These are phyloP conservation scores for Ustilago vetiveriae DNA, from an alignment of 1,284 basidiomycete genomes.

Conservation along the genomic window DNA sequence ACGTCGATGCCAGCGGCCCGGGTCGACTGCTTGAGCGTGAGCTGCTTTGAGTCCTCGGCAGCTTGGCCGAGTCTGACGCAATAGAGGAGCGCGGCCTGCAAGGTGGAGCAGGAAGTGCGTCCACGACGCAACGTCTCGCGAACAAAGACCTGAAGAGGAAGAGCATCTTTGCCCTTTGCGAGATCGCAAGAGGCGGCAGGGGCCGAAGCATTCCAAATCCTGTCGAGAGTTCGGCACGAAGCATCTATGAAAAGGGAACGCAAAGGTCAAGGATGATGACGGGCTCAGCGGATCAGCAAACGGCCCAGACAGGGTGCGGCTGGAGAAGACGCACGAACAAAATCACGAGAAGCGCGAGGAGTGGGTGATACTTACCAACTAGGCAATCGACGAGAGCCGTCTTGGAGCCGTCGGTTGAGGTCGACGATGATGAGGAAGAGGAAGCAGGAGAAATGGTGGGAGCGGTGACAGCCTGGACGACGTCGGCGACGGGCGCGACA, in stretches of 20 bases:
- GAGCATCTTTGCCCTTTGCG: slow-evolving; percentile 40
- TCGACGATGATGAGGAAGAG: slow-evolving; percentile 23
- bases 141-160: slow-evolving; percentile 61
- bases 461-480: slow-evolving; percentile 3
- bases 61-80: slow-evolving; percentile 53
- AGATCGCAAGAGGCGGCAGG: slow-evolving; percentile 36
- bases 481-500: background rate
- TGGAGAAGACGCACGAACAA: background rate
- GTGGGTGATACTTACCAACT: slow-evolving; percentile 51
- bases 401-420: slow-evolving; percentile 30
- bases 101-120: slow-evolving; percentile 62
- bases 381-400: slow-evolving; percentile 51
- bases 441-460: slow-evolving; percentile 25
- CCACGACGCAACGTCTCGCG: slow-evolving; percentile 64
- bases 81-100: slow-evolving; percentile 64
- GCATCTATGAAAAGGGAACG: slow-evolving; percentile 23
- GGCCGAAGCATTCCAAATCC: slow-evolving; percentile 44
- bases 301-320: background rate
- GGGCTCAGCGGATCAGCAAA: slow-evolving; percentile 15
- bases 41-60: slow-evolving; percentile 18
- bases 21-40: slow-evolving; percentile 24
- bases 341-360: background rate
- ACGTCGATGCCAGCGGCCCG: slow-evolving; percentile 14
- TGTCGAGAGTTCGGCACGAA: slow-evolving; percentile 44
- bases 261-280: background rate